phyloP scores from a whole-genome alignment of 139 green algal species.

The Gonium pectorale region DNA sequence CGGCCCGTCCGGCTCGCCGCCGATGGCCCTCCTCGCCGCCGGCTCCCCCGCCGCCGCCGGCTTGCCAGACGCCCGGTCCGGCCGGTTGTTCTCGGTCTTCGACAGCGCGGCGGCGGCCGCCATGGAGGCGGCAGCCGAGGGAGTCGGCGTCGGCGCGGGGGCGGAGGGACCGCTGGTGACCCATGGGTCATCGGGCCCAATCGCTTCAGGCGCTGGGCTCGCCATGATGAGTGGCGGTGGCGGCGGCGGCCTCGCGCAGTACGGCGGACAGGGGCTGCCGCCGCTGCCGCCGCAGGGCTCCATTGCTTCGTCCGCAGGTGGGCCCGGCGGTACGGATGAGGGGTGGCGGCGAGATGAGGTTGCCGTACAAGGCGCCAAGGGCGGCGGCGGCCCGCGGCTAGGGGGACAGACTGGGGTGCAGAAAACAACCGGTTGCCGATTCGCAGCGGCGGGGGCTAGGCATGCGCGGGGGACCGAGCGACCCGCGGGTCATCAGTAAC shows the following conservation, averaged over 20 bases:
- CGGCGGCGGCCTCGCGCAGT: background rate
- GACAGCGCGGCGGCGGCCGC: background rate
- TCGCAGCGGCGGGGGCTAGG: no score
- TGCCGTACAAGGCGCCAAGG: no score
- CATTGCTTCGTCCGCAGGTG: background rate
- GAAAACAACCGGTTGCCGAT: no score
- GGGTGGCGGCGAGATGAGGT: background rate
- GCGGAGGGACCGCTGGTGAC: background rate
- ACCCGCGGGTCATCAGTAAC: no score
- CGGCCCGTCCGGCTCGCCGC: background rate
- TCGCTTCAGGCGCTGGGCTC: no score
- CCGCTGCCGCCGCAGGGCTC: background rate
- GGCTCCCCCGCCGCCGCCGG: background rate
- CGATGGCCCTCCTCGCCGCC: background rate
- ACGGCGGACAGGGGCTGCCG: background rate
- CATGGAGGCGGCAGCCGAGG: background rate
- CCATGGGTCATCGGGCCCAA: background rate
- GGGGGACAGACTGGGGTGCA: no score
- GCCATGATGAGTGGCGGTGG: no score
- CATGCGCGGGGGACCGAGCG: no score
- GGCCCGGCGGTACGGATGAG: background rate
- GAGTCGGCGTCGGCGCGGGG: background rate
- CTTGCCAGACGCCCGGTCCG: background rate
- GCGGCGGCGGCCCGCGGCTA: no score
- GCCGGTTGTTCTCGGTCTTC: constrained; percentile 20